phyloP scores from a whole-genome alignment of 306 rosid genomes.

The Myrica gale region DNA sequence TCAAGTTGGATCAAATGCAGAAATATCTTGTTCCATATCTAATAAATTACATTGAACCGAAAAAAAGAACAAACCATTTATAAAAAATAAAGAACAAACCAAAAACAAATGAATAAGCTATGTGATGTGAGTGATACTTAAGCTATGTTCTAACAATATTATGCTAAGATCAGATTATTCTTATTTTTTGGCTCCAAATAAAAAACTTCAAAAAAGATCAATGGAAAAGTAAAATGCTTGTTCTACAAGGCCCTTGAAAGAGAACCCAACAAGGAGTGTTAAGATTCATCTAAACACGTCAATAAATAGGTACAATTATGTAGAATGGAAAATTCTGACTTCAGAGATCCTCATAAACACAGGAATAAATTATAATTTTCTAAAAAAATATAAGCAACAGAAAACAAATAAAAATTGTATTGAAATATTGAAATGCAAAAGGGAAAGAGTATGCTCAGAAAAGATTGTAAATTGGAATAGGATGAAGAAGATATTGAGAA shows the following conservation, averaged over 20 bases:
- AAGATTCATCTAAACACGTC: neutral
- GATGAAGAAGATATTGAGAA: neutral
- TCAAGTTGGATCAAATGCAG: neutral
- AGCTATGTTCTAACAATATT: slow-evolving; percentile 11
- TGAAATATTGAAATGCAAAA: neutral
- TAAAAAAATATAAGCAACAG: neutral
- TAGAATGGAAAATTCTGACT: neutral
- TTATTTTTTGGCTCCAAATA: neutral
- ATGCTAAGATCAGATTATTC: neutral
- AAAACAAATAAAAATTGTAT: neutral
- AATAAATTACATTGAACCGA: neutral
- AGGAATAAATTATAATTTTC: neutral
- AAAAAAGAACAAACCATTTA: neutral
- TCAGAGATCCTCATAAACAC: neutral
- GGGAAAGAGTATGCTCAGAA: neutral
- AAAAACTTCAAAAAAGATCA: slow-evolving; percentile 4
- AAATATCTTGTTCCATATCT: neutral
- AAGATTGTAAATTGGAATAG: slow-evolving; percentile 11
- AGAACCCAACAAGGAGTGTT: neutral
- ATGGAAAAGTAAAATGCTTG: neutral
- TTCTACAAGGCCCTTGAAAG: neutral
- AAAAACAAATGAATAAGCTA: slow-evolving; percentile 3
- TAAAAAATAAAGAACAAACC: neutral
- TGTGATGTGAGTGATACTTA: neutral
- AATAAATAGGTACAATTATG: neutral